Base-by-base conservation (phyloP, 208 protist genomes). In the Leishmania aethiopica region DNA sequence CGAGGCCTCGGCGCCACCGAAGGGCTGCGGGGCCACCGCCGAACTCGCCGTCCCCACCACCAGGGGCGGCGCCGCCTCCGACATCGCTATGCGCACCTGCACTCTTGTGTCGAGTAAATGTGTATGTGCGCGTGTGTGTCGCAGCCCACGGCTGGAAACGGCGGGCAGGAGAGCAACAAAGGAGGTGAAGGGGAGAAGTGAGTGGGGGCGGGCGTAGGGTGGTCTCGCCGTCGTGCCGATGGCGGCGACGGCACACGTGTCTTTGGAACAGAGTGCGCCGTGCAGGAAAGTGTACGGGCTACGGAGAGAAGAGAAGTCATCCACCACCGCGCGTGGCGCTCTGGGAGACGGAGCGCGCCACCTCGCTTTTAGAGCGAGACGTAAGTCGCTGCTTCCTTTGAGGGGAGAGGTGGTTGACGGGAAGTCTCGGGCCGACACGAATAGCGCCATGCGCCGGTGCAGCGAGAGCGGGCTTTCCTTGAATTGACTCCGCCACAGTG, bases 81-180 rank as follows among this genome's bases (percentile, higher is more conserved):
- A 77, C 74, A 87, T 80, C 70, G 11, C 57, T 11, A 67, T 49
- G 73, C 73, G 35, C 51, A 25, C 70, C 25, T 53, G 70, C 51
- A 40, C 51, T 28, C 40, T 37, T 74, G 42, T 74, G 45, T 55
- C 19, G n/a, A 55, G 51, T 40, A 19, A 40, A 28, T 35, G 28
- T 55, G 40, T 11, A 62, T 47, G 13, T 40, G 35, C 73, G 28
- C 15, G 35, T 55, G 70, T 49, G 42, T 47, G 45, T 49, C 37
- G 13, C 37, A 74, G 25, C 25, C 6, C 11, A 3, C 25, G 13
- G 3, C 42, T 55, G 1, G 25, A 7, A 32, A 51, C 0, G n/a
- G 3, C 28, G 37, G 28, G 7, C 45, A 13, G 13, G 45, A 74
- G 70, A 74, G 17, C 19, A 45, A 19, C 22, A 45, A 7, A 25